These are phyloP conservation scores for Alternaria viburni DNA, from an alignment of 2,329 filamentous ascomycete genomes.

Conservation along the genomic window DNA sequence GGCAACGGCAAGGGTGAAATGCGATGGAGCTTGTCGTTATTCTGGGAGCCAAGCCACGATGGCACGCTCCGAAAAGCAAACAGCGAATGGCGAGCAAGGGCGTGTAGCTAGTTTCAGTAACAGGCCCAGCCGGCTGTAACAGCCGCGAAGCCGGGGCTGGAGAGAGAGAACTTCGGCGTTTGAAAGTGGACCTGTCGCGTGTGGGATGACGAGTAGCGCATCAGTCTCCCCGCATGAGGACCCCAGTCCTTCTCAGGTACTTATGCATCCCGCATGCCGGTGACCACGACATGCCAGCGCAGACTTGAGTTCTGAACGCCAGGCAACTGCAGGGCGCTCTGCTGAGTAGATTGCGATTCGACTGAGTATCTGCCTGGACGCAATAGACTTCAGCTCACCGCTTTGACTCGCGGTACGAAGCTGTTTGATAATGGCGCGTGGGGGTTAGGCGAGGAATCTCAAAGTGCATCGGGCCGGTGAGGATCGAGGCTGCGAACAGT, in stretches of 20 bases:
- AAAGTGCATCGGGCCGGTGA: conserved; percentile 18
- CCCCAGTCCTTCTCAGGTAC: conserved; percentile 39
- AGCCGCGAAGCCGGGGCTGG: conserved; percentile 21
- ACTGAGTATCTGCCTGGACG: neutral
- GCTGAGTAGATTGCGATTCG: neutral
- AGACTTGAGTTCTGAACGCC: neutral
- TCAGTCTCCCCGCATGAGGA: conserved; percentile 40
- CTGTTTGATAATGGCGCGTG: conserved; percentile 48
- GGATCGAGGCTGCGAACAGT: conserved; percentile 14
- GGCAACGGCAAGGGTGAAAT: conserved; percentile 42
- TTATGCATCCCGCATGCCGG: conserved; percentile 29
- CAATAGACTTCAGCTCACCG: conserved; percentile 3
- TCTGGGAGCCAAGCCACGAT: conserved; percentile 40
- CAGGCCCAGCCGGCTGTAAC: conserved; percentile 22
- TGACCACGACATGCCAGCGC: conserved; percentile 5
- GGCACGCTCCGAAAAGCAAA: conserved; percentile 23
- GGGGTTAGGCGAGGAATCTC: conserved; percentile 32
- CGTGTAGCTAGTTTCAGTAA: conserved; percentile 20
- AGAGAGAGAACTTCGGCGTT: conserved; percentile 37
- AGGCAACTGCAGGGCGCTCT: neutral
- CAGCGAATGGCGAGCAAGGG: conserved; percentile 24
- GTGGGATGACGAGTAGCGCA: conserved; percentile 42
- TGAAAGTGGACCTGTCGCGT: conserved; percentile 37
- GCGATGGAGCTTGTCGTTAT: conserved; percentile 29
- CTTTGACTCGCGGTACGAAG: conserved; percentile 10